Conservation (phyloP, 441 rosid genomes). For the Eruca vesicaria region DNA sequence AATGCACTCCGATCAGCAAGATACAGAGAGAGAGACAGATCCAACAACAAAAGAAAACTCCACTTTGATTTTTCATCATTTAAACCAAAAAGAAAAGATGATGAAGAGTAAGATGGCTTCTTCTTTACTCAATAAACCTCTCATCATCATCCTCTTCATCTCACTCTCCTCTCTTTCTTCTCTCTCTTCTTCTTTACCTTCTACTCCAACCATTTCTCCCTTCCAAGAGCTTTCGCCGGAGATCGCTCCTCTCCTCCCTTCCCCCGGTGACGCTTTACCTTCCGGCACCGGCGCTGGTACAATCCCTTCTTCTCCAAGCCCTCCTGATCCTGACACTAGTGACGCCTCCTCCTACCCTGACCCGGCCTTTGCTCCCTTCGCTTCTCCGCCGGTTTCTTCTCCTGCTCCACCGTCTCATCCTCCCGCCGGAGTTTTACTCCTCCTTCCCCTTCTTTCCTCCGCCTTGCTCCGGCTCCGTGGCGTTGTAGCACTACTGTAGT, state of each 20-base stretch:
- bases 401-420: conserved; percentile 21
- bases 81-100: background rate
- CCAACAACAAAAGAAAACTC: conserved; percentile 31
- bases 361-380: conserved; percentile 50
- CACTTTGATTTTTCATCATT: conserved; percentile 57
- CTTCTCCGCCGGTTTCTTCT: conserved; percentile 47
- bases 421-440: conserved; percentile 1
- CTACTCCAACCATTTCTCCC: conserved; percentile 44
- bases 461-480: background rate
- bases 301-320: conserved; percentile 79
- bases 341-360: conserved; percentile 38
- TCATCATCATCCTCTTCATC: conserved; percentile 35
- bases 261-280: conserved; percentile 49
- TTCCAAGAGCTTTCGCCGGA: conserved; percentile 68
- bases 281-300: conserved; percentile 47
- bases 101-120: conserved; percentile 41
- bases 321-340: conserved; percentile 71
- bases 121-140: conserved; percentile 37
- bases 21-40: conserved; percentile 20
- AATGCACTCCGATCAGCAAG: conserved; percentile 27
- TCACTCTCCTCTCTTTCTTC: conserved; percentile 23
- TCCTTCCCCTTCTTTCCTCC: conserved; percentile 9
- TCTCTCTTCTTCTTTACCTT: conserved; percentile 30
- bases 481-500: conserved; percentile 2
- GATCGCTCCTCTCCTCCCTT: conserved; percentile 77